A percentile compares a stretch with the other conserved stretches of the same genome.
Conservation (phyloP, 1,284 basidiomycete species). For the Grifola frondosa region DNA sequence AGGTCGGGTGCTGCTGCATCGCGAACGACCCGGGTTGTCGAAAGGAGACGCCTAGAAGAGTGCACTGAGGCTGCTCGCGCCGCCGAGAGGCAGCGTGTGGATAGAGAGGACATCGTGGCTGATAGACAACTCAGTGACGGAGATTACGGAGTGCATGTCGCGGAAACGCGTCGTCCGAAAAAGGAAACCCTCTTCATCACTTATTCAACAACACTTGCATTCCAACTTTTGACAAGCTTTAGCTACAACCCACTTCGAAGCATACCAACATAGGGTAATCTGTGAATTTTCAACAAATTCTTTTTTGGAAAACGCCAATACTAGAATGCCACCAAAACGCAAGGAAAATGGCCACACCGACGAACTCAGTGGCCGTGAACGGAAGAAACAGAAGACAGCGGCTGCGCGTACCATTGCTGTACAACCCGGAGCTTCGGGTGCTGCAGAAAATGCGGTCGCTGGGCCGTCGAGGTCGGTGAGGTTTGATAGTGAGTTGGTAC, state of each 20-base stretch:
- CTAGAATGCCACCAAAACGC: conserved; percentile 54
- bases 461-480: conserved; percentile 41
- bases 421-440: conserved; percentile 38
- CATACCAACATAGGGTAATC: too few relatives aligned
- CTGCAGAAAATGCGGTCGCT: conserved; percentile 29
- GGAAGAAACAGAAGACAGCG: conserved; percentile 66
- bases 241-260: too few relatives aligned
- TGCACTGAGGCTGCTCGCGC: conserved; percentile 26
- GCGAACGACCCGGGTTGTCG: conserved; percentile 39
- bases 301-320: background rate
- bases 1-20: conserved; percentile 51
- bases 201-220: background rate
- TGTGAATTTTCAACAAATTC: too few relatives aligned
- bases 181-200: background rate
- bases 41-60: conserved; percentile 31
- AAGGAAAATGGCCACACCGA: conserved; percentile 33
- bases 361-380: conserved; percentile 49
- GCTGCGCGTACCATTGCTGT: conserved; percentile 68
- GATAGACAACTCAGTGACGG: too few relatives aligned
- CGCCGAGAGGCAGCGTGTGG: conserved; percentile 39
- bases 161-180: conserved; percentile 3
- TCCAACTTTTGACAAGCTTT: too few relatives aligned
- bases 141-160: too few relatives aligned
- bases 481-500: conserved; percentile 45
- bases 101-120: conserved; percentile 40